phyloP scores from a whole-genome alignment of 768 basidiomycete genomes.

The Amanita inopinata region DNA sequence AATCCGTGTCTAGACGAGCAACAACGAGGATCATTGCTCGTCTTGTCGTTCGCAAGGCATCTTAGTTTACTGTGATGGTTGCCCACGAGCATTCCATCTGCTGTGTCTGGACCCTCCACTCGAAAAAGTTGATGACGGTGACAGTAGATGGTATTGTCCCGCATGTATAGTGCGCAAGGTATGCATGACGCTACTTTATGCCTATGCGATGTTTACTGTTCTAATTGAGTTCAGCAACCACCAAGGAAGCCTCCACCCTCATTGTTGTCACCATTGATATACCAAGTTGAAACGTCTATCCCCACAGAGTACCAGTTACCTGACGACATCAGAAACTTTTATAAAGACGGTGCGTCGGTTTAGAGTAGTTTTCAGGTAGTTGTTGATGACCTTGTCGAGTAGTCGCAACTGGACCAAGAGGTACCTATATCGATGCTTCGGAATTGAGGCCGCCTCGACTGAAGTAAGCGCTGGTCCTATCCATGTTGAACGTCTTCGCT shows the following conservation, averaged over 20 bases:
- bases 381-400: constrained; percentile 13
- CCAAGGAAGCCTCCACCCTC: constrained; percentile 56
- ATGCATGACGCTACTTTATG: constrained; percentile 17
- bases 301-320: constrained; percentile 84
- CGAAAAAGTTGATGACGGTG: constrained; percentile 78
- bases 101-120: constrained; percentile 96
- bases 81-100: constrained; percentile 91
- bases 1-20: constrained; percentile 31
- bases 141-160: constrained; percentile 78
- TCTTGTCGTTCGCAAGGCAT: constrained; percentile 75
- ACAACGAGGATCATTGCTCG: constrained; percentile 81
- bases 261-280: constrained; percentile 64
- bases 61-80: constrained; percentile 95
- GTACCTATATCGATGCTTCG: constrained; percentile 75
- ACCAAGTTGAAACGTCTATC: constrained; percentile 54
- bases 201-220: constrained; percentile 12
- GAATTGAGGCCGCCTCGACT: constrained; percentile 67
- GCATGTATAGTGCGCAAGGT: constrained; percentile 62
- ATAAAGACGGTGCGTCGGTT: constrained; percentile 68
- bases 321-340: constrained; percentile 71
- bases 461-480: constrained; percentile 49
- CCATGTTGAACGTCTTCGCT: constrained; percentile 7
- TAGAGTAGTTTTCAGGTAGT: constrained; percentile 10
- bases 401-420: constrained; percentile 77
- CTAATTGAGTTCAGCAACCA: constrained; percentile 42